These are phyloP conservation scores for Pterocarpus santalinus DNA, from an alignment of 306 rosid species.

Conservation along the genomic window DNA sequence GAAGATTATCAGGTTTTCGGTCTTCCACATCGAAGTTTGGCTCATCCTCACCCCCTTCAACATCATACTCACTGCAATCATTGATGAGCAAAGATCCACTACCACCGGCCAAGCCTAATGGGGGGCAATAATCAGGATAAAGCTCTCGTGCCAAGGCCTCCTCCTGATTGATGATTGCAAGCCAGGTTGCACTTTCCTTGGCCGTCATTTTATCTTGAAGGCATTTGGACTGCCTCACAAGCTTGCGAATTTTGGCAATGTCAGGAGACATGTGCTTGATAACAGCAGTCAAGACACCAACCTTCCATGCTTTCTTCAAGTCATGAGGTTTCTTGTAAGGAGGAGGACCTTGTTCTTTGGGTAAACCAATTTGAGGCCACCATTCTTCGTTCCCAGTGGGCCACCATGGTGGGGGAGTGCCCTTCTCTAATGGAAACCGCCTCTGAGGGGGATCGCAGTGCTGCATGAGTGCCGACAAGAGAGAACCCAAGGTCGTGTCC, in stretches of 20 bases:
- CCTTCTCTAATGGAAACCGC: conserved; percentile 86
- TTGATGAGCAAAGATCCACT: conserved; percentile 68
- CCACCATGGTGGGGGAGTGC: conserved; percentile 94
- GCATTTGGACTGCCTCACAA: conserved; percentile 86
- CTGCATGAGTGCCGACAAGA: conserved; percentile 89
- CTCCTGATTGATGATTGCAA: conserved; percentile 84
- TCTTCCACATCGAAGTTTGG: conserved; percentile 66
- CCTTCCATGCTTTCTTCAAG: conserved; percentile 91
- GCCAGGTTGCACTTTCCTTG: conserved; percentile 92
- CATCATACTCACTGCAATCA: conserved; percentile 79
- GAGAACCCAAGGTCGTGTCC: conserved; percentile 88
- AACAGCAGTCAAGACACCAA: conserved; percentile 82
- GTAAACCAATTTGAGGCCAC: conserved; percentile 85
- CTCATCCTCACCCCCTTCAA: conserved; percentile 73
- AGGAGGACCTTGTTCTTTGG: conserved; percentile 82
- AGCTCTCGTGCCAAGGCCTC: conserved; percentile 74
- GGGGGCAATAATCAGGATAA: conserved; percentile 69
- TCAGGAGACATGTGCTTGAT: conserved; percentile 95
- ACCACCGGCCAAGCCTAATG: conserved; percentile 61
- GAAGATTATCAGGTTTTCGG: conserved; percentile 61
- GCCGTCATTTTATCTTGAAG: conserved; percentile 96
- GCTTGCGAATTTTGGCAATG: conserved; percentile 85
- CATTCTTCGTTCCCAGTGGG: conserved; percentile 82
- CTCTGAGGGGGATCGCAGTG: conserved; percentile 96
- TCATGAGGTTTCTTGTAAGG: conserved; percentile 98